Percentiles rank a stretch among this genome's conserved stretches.
Evolutionary conservation across 805 yeast species (phyloP).

Genomic region (Pichia phayaonensis): DNA sequence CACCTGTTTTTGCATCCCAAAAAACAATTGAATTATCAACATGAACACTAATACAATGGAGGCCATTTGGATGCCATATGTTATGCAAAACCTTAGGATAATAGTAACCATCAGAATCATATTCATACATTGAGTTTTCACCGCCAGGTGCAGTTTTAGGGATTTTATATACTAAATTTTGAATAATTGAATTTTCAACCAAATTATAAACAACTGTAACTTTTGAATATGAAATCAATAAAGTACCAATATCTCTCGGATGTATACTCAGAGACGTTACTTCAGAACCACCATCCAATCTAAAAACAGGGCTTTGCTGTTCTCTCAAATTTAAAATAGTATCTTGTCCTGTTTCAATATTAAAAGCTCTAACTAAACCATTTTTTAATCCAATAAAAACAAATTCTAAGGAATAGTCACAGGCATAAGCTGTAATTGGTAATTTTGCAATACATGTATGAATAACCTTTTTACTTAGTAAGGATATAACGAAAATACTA

Average conservation of each 20-base stretch:
- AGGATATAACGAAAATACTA: constrained; percentile 59
- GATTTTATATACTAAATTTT: constrained; percentile 51
- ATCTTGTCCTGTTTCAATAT: constrained; percentile 67
- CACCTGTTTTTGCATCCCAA: constrained; percentile 86
- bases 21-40: constrained; percentile 79
- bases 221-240: constrained; percentile 66
- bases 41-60: constrained; percentile 73
- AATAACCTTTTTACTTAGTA: constrained; percentile 54
- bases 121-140: constrained; percentile 32
- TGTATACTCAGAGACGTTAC: constrained; percentile 68
- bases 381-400: constrained; percentile 69
- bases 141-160: constrained; percentile 71
- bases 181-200: constrained; percentile 49
- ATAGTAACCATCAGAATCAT: constrained; percentile 20
- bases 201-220: constrained; percentile 66
- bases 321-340: constrained; percentile 65
- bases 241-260: constrained; percentile 80
- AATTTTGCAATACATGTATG: constrained; percentile 57
- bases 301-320: constrained; percentile 56
- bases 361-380: constrained; percentile 67
- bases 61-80: constrained; percentile 87
- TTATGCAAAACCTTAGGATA: constrained; percentile 37
- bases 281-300: constrained; percentile 43
- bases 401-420: constrained; percentile 90
- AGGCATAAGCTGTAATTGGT: constrained; percentile 56